Conservation (phyloP, 139 green algal genomes). For the Desmodesmus armatus region DNA sequence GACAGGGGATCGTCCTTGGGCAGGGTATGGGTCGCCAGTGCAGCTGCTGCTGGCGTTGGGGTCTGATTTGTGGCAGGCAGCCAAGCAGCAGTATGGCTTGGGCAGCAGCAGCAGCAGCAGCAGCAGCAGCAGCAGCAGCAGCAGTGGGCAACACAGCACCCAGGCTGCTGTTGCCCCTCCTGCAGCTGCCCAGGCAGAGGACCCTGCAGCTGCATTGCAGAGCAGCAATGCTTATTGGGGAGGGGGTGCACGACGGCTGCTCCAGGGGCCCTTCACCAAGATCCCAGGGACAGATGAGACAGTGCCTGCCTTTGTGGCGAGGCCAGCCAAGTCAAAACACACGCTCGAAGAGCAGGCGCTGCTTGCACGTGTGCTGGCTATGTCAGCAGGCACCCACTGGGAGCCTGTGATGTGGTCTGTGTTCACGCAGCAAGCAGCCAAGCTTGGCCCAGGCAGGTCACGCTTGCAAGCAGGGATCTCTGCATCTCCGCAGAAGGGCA, state of each 20-base stretch:
- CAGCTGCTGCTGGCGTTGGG: too few relatives aligned
- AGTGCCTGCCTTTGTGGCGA: too few relatives aligned
- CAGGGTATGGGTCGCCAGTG: too few relatives aligned
- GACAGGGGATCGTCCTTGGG: too few relatives aligned
- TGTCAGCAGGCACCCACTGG: too few relatives aligned
- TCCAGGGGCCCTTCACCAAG: background rate
- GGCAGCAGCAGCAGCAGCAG: background rate
- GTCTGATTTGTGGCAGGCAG: too few relatives aligned
- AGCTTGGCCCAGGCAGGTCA: background rate
- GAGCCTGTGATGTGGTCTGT: too few relatives aligned
- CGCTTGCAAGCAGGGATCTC: background rate
- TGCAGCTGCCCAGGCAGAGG: background rate
- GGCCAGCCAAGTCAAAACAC: too few relatives aligned
- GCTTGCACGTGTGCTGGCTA: too few relatives aligned
- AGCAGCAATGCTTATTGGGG: background rate
- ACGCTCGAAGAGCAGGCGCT: too few relatives aligned
- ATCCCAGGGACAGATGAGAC: too few relatives aligned
- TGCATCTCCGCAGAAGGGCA: background rate
- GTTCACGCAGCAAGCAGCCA: too few relatives aligned
- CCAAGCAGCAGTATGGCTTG: background rate
- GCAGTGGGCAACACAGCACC: background rate
- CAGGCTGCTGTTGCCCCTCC: background rate
- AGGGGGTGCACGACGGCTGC: background rate
- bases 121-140: background rate
- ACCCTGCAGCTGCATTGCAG: conserved; percentile 2